Evolutionary conservation across 805 yeast species (phyloP), one percentile per base, ranked within the genome.

Genomic region (Nakazawaea sp.): DNA sequence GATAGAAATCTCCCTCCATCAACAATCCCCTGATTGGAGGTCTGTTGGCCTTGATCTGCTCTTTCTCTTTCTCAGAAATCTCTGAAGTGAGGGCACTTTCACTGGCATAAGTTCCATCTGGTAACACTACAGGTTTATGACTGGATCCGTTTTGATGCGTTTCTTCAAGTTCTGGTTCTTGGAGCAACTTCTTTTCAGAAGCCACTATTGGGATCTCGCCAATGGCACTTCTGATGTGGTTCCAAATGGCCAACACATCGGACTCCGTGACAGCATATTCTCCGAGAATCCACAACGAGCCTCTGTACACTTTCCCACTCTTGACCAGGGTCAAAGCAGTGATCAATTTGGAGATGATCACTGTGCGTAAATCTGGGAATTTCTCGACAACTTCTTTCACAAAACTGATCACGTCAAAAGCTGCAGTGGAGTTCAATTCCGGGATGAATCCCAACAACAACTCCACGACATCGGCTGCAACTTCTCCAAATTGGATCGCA

Each of bases 21-120:
- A 94, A 75, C 33, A 87, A 75, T 42, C 79, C 75, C 52, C 98
- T 81, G 48, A 94, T 65, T 32, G 95, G 86, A n/a, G 69, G 64
- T n/a, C 59, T 55, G 4, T 53, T 58, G 5, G 56, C 58, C 12
- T 45, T 45, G 18, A 49, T 43, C 16, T 43, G 43, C n/a, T 56
- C 56, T 16, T 64, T 62, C 37, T 64, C 64, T 7, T 49, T 45
- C 18, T 46, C 41, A 5, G 46, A 30, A 5, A 32, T 36, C 28
- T 64, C 66, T 4, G 77, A 62, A 12, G 82, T 82, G 40, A 81
- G 62, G 0, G 95, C 92, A 45, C 78, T 76, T 61, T 92, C 98
- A 29, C 96, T 85, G 20, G 98, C 98, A 61, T 92, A 92, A 0
- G 99, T 92, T 49, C 99, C 99, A 63, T 92, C 99, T n/a, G 98